Conservation (phyloP, 306 rosid genomes). For the Malus sylvestris region DNA sequence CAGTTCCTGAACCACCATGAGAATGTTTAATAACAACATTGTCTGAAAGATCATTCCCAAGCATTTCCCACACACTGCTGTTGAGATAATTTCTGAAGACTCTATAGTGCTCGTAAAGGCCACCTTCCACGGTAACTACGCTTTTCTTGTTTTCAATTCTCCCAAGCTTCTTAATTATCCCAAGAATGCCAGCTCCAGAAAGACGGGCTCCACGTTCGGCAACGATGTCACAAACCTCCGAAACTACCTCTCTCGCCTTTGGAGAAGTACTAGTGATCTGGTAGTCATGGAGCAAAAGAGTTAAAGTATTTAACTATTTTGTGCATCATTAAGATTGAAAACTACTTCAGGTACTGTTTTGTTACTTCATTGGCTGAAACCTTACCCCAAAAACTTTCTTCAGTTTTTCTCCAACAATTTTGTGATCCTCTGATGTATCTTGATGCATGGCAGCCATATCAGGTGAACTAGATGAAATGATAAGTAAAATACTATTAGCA, state of each 20-base stretch:
- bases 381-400: slow-evolving; percentile 49
- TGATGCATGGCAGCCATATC: slow-evolving; percentile 80
- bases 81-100: slow-evolving; percentile 67
- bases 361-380: background rate
- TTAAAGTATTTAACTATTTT: background rate
- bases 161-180: slow-evolving; percentile 50
- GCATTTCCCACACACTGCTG: slow-evolving; percentile 73
- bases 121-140: slow-evolving; percentile 60
- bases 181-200: slow-evolving; percentile 66
- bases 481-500: background rate
- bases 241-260: slow-evolving; percentile 49
- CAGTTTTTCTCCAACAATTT: slow-evolving; percentile 53
- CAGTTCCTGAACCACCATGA: slow-evolving; percentile 65
- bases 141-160: slow-evolving; percentile 48
- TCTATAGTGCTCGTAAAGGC: slow-evolving; percentile 56
- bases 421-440: slow-evolving; percentile 58
- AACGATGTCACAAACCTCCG: slow-evolving; percentile 67
- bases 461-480: slow-evolving; percentile 32
- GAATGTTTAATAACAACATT: slow-evolving; percentile 55
- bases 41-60: slow-evolving; percentile 53
- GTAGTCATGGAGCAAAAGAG: background rate
- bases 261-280: slow-evolving; percentile 36
- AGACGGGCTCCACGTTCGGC: slow-evolving; percentile 59
- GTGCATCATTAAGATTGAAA: background rate
- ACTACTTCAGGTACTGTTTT: background rate